A percentile compares a stretch with the other conserved stretches of the same genome.
These are phyloP conservation scores for Primulina huaijiensis DNA, from an alignment of 257 asterid species.

Conservation along the genomic window DNA sequence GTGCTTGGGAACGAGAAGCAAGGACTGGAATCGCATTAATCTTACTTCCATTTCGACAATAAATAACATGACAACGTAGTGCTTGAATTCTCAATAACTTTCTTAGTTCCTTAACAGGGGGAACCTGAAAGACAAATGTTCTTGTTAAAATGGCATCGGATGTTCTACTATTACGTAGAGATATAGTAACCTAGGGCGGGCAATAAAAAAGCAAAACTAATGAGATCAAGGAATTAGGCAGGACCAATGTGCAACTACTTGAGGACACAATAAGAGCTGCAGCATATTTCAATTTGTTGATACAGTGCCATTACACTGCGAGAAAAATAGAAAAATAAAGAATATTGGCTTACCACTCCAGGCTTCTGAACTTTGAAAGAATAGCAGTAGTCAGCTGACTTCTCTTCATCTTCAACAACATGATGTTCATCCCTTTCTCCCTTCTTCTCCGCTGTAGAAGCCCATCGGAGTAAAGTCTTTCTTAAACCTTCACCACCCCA, in stretches of 20 bases:
- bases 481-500: slow-evolving; percentile 99
- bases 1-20: slow-evolving; percentile 53
- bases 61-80: slow-evolving; percentile 83
- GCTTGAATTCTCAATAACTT: slow-evolving; percentile 95
- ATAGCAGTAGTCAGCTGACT: slow-evolving; percentile 94
- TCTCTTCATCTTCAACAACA: slow-evolving; percentile 89
- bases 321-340: slow-evolving; percentile 12
- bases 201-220: too few species aligned
- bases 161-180: neutral
- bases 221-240: neutral
- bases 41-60: slow-evolving; percentile 84
- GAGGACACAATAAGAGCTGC: neutral
- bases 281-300: neutral
- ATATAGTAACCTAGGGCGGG: too few species aligned
- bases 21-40: slow-evolving; percentile 85
- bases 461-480: slow-evolving; percentile 88
- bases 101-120: slow-evolving; percentile 72
- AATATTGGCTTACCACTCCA: slow-evolving; percentile 53
- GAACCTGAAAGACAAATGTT: slow-evolving; percentile 49
- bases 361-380: slow-evolving; percentile 84
- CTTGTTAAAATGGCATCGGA: neutral
- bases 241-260: neutral
- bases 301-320: neutral
- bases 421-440: slow-evolving; percentile 64
- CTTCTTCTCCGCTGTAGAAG: slow-evolving; percentile 55